These are phyloP conservation scores for Ascochyta viciae-villosae DNA, from an alignment of 2,329 filamentous ascomycete genomes.

Conservation along the genomic window DNA sequence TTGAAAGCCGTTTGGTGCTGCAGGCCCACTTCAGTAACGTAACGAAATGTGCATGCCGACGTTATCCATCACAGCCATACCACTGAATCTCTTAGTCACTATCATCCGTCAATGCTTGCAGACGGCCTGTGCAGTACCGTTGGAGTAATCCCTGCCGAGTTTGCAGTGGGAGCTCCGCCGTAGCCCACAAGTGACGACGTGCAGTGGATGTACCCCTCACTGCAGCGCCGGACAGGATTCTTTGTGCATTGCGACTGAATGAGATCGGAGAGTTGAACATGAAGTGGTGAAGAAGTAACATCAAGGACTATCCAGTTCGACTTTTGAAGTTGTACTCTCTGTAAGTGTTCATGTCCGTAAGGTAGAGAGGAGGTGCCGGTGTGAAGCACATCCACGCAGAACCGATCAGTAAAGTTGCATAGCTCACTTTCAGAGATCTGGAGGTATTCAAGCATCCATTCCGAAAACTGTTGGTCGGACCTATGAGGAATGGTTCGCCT, in stretches of 20 bases:
- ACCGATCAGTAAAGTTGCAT: neutral
- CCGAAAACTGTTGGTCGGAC: neutral
- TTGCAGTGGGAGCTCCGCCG: neutral
- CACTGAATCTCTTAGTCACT: neutral
- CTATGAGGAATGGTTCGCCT: neutral
- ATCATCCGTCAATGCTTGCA: neutral
- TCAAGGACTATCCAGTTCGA: neutral
- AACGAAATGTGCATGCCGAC: neutral
- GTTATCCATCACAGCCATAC: neutral
- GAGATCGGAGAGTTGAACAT: constrained; percentile 1
- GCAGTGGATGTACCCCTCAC: constrained; percentile 10
- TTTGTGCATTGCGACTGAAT: neutral
- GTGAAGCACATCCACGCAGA: neutral
- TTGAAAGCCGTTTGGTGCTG: neutral
- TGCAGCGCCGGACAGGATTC: neutral
- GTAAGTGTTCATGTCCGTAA: neutral
- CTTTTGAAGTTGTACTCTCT: neutral
- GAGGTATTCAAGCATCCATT: neutral
- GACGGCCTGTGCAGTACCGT: neutral
- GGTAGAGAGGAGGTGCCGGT: neutral
- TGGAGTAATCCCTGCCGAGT: neutral
- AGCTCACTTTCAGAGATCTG: neutral
- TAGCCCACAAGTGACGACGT: neutral
- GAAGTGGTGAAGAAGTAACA: constrained; percentile 3
- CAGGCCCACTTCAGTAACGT: neutral